Conservation (phyloP, 2,329 filamentous ascomycete species). For the Nemania sp. region DNA sequence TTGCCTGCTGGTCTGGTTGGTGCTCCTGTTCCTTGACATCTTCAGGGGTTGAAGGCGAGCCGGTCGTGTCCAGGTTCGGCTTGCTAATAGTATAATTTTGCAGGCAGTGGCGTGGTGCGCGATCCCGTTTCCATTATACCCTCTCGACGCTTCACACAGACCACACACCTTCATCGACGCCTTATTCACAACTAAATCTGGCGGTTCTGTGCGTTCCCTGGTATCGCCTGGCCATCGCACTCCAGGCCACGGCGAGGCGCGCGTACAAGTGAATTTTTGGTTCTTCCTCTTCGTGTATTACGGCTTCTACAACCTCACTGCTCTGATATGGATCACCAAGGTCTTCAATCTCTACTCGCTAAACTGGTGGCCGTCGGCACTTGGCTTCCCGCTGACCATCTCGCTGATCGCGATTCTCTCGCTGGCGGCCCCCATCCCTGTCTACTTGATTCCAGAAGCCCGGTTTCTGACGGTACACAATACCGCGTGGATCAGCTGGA, state of each 20-base stretch:
- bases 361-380: conserved; percentile 69
- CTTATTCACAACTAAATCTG: conserved; percentile 1
- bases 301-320: conserved; percentile 68
- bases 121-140: conserved; percentile 66
- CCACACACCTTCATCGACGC: conserved; percentile 21
- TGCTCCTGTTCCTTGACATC: conserved; percentile 26
- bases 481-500: conserved; percentile 70
- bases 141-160: conserved; percentile 49
- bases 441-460: conserved; percentile 59
- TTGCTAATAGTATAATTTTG: conserved; percentile 10
- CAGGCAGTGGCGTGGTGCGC: conserved; percentile 68
- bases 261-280: conserved; percentile 70
- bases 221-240: conserved; percentile 44
- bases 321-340: conserved; percentile 71
- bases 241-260: conserved; percentile 65
- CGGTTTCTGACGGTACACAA: conserved; percentile 63
- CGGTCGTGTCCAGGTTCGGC: neutral
- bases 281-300: conserved; percentile 73
- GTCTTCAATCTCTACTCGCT: conserved; percentile 72
- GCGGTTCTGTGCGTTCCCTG: conserved; percentile 15
- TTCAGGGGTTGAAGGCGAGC: too few relatives aligned
- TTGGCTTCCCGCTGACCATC: conserved; percentile 68
- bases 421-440: conserved; percentile 59
- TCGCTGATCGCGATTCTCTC: conserved; percentile 64
- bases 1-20: conserved; percentile 63